Evolutionary conservation across 306 rosid genomes (phyloP).

Genomic region (Cicer bijugum): DNA sequence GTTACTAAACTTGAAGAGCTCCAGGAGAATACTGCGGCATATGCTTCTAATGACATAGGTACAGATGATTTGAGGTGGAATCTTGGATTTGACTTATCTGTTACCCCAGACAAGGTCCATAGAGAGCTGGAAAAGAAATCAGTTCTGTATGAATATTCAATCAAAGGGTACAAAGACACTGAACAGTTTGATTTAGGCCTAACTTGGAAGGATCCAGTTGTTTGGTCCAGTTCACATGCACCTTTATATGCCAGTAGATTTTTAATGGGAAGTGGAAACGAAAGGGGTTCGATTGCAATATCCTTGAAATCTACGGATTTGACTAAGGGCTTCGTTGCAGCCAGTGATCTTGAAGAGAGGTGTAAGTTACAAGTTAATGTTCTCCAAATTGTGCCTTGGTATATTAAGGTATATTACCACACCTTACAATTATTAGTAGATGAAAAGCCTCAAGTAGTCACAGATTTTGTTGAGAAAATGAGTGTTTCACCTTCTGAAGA

Average conservation of each 20-base stretch:
- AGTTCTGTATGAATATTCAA: slow-evolving; percentile 64
- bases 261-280: slow-evolving; percentile 91
- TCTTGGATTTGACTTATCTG: slow-evolving; percentile 74
- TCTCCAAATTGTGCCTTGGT: slow-evolving; percentile 98
- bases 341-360: slow-evolving; percentile 49
- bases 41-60: slow-evolving; percentile 43
- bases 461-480: slow-evolving; percentile 70
- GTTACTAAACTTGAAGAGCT: slow-evolving; percentile 61
- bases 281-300: slow-evolving; percentile 94
- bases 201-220: slow-evolving; percentile 74
- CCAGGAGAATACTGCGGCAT: slow-evolving; percentile 50
- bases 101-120: slow-evolving; percentile 63
- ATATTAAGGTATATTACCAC: slow-evolving; percentile 87
- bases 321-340: slow-evolving; percentile 47
- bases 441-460: slow-evolving; percentile 56
- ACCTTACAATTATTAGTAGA: slow-evolving; percentile 71
- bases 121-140: slow-evolving; percentile 61
- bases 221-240: slow-evolving; percentile 76
- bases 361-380: slow-evolving; percentile 77
- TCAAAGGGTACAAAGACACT: slow-evolving; percentile 55
- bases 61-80: slow-evolving; percentile 54
- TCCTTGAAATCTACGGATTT: slow-evolving; percentile 71
- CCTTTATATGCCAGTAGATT: slow-evolving; percentile 87
- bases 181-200: slow-evolving; percentile 79
- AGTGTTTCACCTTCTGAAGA: slow-evolving; percentile 91